Conservation (phyloP, 2,329 filamentous ascomycete genomes). For the Hymenoscyphus repandus region DNA sequence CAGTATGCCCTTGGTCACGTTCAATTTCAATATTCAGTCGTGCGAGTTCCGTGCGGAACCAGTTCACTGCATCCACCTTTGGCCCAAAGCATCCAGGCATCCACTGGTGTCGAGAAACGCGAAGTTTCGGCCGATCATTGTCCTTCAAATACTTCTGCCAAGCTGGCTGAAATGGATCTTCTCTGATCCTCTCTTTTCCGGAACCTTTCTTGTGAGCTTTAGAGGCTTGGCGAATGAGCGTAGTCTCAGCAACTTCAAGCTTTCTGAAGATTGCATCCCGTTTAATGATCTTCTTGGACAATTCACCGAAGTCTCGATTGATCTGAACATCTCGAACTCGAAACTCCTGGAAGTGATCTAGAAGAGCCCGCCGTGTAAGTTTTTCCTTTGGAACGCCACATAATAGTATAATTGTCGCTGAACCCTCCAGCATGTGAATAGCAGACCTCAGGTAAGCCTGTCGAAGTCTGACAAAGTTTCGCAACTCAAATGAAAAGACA, state of each 20-base stretch:
- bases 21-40: slow-evolving; percentile 85
- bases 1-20: slow-evolving; percentile 72
- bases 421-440: slow-evolving; percentile 28
- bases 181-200: slow-evolving; percentile 40
- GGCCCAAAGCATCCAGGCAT: slow-evolving; percentile 70
- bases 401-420: slow-evolving; percentile 30
- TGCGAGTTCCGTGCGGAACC: slow-evolving; percentile 77
- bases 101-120: slow-evolving; percentile 65
- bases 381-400: slow-evolving; percentile 27
- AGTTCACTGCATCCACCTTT: slow-evolving; percentile 89
- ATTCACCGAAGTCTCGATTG: slow-evolving; percentile 75
- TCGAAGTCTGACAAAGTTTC: slow-evolving; percentile 27
- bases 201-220: slow-evolving; percentile 43
- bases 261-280: slow-evolving; percentile 64
- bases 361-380: too few species aligned
- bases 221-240: slow-evolving; percentile 65
- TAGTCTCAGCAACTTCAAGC: slow-evolving; percentile 76
- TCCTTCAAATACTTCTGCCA: slow-evolving; percentile 45
- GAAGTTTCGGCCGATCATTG: slow-evolving; percentile 77
- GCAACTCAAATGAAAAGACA: slow-evolving; percentile 29
- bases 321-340: slow-evolving; percentile 41
- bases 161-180: not conserved
- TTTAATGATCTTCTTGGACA: slow-evolving; percentile 74
- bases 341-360: too few species aligned
- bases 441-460: slow-evolving; percentile 28